A percentile compares a stretch with the other conserved stretches of the same genome.
phyloP scores from a whole-genome alignment of 306 rosid species.

The Gillenia trifoliata region DNA sequence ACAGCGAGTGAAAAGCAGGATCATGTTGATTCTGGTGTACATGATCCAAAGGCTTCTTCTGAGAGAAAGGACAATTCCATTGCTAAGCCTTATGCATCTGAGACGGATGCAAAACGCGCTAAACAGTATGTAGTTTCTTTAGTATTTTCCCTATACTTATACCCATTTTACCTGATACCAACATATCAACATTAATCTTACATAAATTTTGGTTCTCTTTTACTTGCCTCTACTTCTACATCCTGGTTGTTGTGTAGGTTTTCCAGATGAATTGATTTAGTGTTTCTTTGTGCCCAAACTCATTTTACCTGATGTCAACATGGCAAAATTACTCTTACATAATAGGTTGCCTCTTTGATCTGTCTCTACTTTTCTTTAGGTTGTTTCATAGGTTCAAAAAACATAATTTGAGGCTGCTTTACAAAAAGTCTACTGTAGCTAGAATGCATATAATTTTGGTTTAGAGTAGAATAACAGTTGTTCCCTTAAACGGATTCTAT shows the following conservation, averaged over 20 bases:
- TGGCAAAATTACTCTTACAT: neutral
- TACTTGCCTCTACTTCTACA: neutral
- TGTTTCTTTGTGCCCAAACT: neutral
- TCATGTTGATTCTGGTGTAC: conserved; percentile 49
- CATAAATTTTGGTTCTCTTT: neutral
- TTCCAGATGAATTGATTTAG: neutral
- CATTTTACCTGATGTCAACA: neutral
- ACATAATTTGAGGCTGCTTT: neutral
- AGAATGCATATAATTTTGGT: neutral
- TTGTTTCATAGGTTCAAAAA: neutral
- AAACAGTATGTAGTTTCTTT: conserved; percentile 67
- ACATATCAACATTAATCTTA: neutral
- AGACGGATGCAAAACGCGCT: conserved; percentile 90
- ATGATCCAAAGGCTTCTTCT: conserved; percentile 49
- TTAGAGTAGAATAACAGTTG: too few relatives aligned
- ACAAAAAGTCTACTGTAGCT: neutral
- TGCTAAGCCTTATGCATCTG: conserved; percentile 60
- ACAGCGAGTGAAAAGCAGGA: conserved; percentile 52
- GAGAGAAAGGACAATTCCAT: conserved; percentile 67
- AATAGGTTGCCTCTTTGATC: neutral
- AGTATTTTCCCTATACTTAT: neutral
- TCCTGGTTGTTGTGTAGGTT: neutral
- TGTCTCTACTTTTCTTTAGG: neutral
- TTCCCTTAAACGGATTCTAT: neutral
- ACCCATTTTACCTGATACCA: neutral